Base-by-base conservation (phyloP, 2,329 filamentous ascomycete genomes). In the Ceratocystis cubensis region DNA sequence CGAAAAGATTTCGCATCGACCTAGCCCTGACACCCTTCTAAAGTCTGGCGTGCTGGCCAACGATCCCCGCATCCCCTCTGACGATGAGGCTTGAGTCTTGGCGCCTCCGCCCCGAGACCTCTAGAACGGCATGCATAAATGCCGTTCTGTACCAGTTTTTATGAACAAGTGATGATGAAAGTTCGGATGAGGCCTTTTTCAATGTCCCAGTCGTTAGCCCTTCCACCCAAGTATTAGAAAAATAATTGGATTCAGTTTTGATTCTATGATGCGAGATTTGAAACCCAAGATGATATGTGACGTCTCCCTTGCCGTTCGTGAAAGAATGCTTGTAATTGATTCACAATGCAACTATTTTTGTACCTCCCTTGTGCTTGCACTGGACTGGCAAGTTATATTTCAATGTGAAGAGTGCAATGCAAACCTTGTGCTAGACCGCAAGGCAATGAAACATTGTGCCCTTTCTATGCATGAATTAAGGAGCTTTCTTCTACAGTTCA, bases 1-100 rank as follows among this genome's bases (percentile, higher is more conserved):
- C 75, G 91, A 95, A 73, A 92, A 92, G 75, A 85, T 96, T 69
- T 83, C 88, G 72, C 82, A 87, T 71, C 83, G 92, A 22, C 92
- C 92, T 1, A 81, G 83, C 45, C 88, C 89, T 10, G 89, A 91
- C 70, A 82, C 88, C 63, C 79, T 96, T 69, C 80, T 96, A 67
- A 85, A 88, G 72, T 85, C 88, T 71, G 91, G 91, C 4, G 89
- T 96, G 66, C 77, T 96, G 70, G 84, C 83, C 67, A 83, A 87
- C 70, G 85, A 88, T 71, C 84, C 84, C 1, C 81, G 84, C 66
- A 78, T 78, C n/a, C 75, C 80, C 2, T 80, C 82, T 33, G 78
- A 59, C 25, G 64, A 65, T 13, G 64, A 65, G 13, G 53, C 53
- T 33, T 59, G 28, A 59, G 20, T 20, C 48, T 28, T 53, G 48